Conservation (phyloP, 169 alveolate genomes). For the Hepatocystis sp. region DNA sequence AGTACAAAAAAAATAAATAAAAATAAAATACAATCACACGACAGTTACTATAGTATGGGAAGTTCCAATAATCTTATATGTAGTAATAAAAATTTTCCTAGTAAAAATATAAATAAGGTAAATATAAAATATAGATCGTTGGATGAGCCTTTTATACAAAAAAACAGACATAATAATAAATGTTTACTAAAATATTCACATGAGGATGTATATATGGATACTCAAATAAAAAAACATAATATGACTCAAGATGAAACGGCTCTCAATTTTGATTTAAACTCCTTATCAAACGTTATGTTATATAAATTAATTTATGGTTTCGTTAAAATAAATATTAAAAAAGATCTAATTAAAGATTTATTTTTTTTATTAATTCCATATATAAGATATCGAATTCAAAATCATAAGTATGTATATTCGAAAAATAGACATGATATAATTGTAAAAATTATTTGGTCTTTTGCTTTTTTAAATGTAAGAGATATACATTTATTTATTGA, state of each 20-base stretch:
- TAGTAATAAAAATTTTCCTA: too few species aligned
- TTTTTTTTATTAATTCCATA: slow-evolving; percentile 38
- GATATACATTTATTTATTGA: slow-evolving; percentile 44
- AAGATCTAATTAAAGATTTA: slow-evolving; percentile 11
- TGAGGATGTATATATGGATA: too few species aligned
- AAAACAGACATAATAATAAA: too few species aligned
- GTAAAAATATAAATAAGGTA: too few species aligned
- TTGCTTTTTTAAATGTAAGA: slow-evolving; percentile 35
- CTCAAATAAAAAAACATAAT: too few species aligned
- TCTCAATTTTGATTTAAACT: slow-evolving; percentile 7
- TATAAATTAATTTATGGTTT: slow-evolving; percentile 43
- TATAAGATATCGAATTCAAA: slow-evolving; percentile 28
- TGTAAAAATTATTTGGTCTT: slow-evolving; percentile 55
- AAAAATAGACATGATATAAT: slow-evolving; percentile 20
- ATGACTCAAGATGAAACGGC: background rate
- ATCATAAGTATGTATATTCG: slow-evolving; percentile 26
- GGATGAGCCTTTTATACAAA: too few species aligned
- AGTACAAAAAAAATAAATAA: too few species aligned
- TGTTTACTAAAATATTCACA: too few species aligned
- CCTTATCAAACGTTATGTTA: slow-evolving; percentile 54
- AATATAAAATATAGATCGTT: too few species aligned
- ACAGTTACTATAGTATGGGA: too few species aligned
- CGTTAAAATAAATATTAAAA: slow-evolving; percentile 27
- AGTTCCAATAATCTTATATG: too few species aligned
- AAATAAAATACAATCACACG: too few species aligned